phyloP scores from a whole-genome alignment of 1,284 basidiomycete genomes.

The Calocybe gambosa region DNA sequence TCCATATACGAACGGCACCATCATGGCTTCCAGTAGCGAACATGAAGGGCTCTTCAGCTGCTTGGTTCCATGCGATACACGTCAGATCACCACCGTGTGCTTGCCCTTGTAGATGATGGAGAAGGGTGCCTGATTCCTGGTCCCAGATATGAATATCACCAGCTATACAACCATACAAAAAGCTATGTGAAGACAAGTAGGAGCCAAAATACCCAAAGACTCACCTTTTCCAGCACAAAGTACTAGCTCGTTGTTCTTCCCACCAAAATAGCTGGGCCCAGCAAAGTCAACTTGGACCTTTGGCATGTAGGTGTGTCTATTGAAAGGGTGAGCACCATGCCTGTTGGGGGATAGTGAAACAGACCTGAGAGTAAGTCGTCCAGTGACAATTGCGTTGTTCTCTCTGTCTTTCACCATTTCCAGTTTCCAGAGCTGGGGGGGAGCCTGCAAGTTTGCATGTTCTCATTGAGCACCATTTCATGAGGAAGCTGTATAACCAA shows the following conservation, averaged over 20 bases:
- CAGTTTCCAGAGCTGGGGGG: conserved; percentile 77
- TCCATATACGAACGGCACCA: conserved; percentile 68
- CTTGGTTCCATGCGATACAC: conserved; percentile 72
- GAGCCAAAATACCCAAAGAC: not conserved
- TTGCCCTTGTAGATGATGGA: conserved; percentile 61
- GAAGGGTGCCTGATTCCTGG: conserved; percentile 59
- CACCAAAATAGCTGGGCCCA: conserved; percentile 75
- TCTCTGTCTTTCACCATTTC: conserved; percentile 53
- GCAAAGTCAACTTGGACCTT: conserved; percentile 66
- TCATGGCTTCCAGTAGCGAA: conserved; percentile 75
- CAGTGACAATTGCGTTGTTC: conserved; percentile 29
- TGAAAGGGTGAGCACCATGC: not conserved
- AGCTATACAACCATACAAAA: conserved; percentile 32
- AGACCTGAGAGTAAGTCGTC: conserved; percentile 42
- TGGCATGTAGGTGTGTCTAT: conserved; percentile 65
- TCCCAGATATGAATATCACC: conserved; percentile 85
- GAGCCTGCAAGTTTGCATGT: conserved; percentile 38
- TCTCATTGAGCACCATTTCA: conserved; percentile 3
- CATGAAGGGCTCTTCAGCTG: conserved; percentile 64
- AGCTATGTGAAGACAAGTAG: not conserved
- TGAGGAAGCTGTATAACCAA: conserved; percentile 17
- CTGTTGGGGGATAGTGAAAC: not conserved
- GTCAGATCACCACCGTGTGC: conserved; percentile 61
- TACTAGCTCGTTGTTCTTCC: conserved; percentile 68
- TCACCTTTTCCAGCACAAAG: conserved; percentile 70